Base-by-base conservation (phyloP, 805 yeast species). In the Starmera caribaea region DNA sequence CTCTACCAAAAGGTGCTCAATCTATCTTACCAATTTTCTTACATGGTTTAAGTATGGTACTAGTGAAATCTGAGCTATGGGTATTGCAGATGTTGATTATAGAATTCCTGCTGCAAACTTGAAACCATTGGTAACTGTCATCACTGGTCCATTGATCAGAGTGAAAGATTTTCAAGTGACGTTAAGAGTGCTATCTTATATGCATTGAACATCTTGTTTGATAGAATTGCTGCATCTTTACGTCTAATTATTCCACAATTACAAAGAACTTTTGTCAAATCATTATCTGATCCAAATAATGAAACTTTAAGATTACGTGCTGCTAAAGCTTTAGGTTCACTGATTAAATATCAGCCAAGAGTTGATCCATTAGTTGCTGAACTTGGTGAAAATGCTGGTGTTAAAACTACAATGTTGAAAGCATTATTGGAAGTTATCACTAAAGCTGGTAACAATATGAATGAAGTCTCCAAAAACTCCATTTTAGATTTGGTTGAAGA, bases 71-170 rank as follows among this genome's bases (percentile, higher is more conserved):
- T 75, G 96, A 27, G 97, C 98, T 0, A 64, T 81, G 54, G 96
- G 87, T 41, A 86, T 92, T 53, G 92, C 95, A 5, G 89, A 81
- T 53, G 65, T 92, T 42, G 83, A 88, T 35, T 82, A 79, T 36
- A 79, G 86, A 52, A 85, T 97, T 0, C 92, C 92, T 16, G 79
- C 92, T n/a, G 69, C 74, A 10, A 77, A 73, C 43, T 74, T 92
- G 61, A 84, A 79, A 59, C 85, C 96, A 29, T 85, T 80, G 62
- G 96, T 94, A 16, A 90, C 97, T 8, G 78, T 79, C 24, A 86
- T 94, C 46, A 89, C 96, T 24, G 99, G 99, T 64, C 98, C 98
- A 32, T 72, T 92, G 55, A 92, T 92, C 63, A 87, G 99, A 71
- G 95, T 55, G 99, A 92, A 62, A 79, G 96, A 61, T 90, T 86